Percentiles rank a stretch among this genome's conserved stretches.
These are phyloP conservation scores for Lipomyces chichibuensis DNA, from an alignment of 805 yeast genomes.

Conservation along the genomic window DNA sequence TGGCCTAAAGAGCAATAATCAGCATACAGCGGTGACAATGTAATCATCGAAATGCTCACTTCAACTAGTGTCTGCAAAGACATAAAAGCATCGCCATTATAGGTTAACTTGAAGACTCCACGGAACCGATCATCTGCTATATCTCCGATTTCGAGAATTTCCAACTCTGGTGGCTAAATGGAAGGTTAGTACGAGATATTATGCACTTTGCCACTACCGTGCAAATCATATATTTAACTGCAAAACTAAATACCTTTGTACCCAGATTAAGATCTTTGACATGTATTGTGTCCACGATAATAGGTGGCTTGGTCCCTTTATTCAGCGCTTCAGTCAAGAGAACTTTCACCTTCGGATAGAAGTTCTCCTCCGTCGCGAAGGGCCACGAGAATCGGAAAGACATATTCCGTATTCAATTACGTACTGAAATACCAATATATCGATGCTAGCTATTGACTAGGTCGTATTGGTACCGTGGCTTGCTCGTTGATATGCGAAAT, in stretches of 20 bases:
- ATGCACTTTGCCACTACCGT: background rate
- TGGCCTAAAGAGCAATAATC: conserved; percentile 57
- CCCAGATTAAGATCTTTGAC: conserved; percentile 77
- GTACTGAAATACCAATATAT: background rate
- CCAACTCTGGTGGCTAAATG: conserved; percentile 62
- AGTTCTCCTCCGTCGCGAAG: conserved; percentile 65
- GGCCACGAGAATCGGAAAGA: conserved; percentile 81
- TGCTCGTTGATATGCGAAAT: background rate
- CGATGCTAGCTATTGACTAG: background rate
- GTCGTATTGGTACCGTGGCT: background rate
- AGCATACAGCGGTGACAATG: background rate
- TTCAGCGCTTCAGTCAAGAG: conserved; percentile 72
- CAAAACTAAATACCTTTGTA: conserved; percentile 47
- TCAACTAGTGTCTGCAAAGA: conserved; percentile 72
- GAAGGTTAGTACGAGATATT: background rate
- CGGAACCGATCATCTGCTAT: conserved; percentile 73
- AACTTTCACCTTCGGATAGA: conserved; percentile 64
- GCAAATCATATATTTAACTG: background rate
- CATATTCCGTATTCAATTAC: conserved; percentile 49
- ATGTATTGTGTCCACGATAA: conserved; percentile 67
- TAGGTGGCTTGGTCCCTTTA: conserved; percentile 68
- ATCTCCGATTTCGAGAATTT: conserved; percentile 81
- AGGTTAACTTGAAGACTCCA: conserved; percentile 78
- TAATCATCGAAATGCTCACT: conserved; percentile 10
- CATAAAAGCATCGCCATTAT: conserved; percentile 73